Conservation (phyloP, 257 asterid species). For the Coffea canephora region DNA sequence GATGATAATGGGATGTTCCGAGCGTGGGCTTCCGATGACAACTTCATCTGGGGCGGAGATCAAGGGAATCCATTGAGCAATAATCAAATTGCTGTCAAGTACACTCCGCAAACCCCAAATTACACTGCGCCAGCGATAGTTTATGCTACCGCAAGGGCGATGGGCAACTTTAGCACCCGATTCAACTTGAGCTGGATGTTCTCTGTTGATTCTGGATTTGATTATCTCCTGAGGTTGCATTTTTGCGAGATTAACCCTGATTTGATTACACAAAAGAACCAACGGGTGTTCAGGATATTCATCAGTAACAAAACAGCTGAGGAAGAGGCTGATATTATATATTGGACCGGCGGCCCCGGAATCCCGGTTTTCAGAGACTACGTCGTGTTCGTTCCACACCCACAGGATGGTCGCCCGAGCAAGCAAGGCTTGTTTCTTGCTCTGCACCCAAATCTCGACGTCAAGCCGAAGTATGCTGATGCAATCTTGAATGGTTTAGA, state of each 20-base stretch:
- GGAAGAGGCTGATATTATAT: slow-evolving; percentile 19
- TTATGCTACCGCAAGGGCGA: slow-evolving; percentile 33
- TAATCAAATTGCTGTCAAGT: background rate
- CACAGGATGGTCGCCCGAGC: slow-evolving; percentile 16
- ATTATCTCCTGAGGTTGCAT: slow-evolving; percentile 50
- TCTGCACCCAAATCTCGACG: slow-evolving; percentile 22
- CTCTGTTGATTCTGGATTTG: slow-evolving; percentile 47
- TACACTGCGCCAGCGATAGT: slow-evolving; percentile 51
- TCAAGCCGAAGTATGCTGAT: background rate
- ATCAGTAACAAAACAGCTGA: slow-evolving; percentile 30
- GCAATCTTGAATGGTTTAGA: slow-evolving; percentile 61
- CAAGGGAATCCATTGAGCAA: background rate
- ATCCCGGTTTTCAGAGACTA: slow-evolving; percentile 48
- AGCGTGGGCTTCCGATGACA: slow-evolving; percentile 31
- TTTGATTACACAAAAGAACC: background rate
- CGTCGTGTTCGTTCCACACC: slow-evolving; percentile 14
- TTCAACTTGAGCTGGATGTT: slow-evolving; percentile 40
- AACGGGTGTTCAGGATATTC: slow-evolving; percentile 28
- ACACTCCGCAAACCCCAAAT: slow-evolving; percentile 24
- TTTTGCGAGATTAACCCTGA: slow-evolving; percentile 39
- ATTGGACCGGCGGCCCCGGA: slow-evolving; percentile 11
- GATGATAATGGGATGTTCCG: slow-evolving; percentile 60
- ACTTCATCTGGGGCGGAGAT: background rate
- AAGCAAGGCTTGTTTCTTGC: slow-evolving; percentile 29
- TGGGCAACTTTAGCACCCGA: background rate